Evolutionary conservation across 2,329 filamentous ascomycete genomes (phyloP), one percentile per base, ranked within the genome.

Genomic region (Ramularia collo-cygni): DNA sequence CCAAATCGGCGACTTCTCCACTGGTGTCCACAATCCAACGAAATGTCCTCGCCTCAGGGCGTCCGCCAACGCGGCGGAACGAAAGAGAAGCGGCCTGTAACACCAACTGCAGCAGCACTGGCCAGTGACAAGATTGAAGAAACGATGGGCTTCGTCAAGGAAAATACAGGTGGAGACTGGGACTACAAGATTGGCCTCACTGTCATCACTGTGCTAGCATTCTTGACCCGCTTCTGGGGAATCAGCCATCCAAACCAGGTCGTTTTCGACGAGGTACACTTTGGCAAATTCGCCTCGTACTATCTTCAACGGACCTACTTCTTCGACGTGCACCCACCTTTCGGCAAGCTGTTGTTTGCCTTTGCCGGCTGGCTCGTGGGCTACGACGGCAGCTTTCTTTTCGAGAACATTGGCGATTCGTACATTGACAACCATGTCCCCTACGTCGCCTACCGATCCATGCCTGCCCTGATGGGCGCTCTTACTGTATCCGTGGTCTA

Each of bases 371-470:
- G 92, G 92, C 76, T 96, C 39, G 85, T 96, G 38, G 92, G 92
- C 59, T 98, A 94, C 65, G 86, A 96, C 69, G 92, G 92, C 54
- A 81, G 89, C 61, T 98, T 96, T 69, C 80, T 95, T 61, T 98
- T 98, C 67, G 92, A 98, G 56, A 98, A 96, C 70, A 98, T 98
- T 64, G 92, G 92, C 60, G 92, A 96, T 64, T 96, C 90, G 13
- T 98, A 98, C 72, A 85, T 96, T 57, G 77, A 81, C 44, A 95
- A 98, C 74, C 92, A 93, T 62, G 89, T 98, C 29, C 92, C 92
- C 27, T 98, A 98, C 64, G 85, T 98, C 48, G 89, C 92, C 47
- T 95, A 93, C 70, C 85, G 92, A 55, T 84, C 89, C 32, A 78
- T 98, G 72, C 92, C 92, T 29, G 92, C 92, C 44, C 77, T 92